Percentiles rank a stretch among this genome's conserved stretches.
Evolutionary conservation across 768 basidiomycete genomes (phyloP).

Genomic region (Galerina marginata): DNA sequence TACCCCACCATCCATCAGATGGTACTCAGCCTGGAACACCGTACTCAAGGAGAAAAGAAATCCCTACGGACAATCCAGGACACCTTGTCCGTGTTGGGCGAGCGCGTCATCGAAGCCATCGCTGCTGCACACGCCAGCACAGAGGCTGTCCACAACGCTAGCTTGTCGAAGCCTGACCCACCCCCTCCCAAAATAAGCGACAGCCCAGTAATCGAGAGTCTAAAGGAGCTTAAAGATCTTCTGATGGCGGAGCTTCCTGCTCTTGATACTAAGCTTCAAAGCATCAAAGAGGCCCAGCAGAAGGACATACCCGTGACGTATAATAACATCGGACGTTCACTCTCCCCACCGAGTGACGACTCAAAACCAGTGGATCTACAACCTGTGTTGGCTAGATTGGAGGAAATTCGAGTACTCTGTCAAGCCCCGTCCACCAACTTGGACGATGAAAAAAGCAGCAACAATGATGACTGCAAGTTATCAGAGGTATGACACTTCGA

Average conservation of each 20-base stretch:
- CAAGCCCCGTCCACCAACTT: not conserved
- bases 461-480: not conserved
- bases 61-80: slow-evolving; percentile 34
- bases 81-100: slow-evolving; percentile 26
- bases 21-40: slow-evolving; percentile 34
- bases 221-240: slow-evolving; percentile 46
- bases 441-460: not conserved
- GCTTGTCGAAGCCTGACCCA: not conserved
- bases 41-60: slow-evolving; percentile 29
- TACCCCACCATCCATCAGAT: slow-evolving; percentile 37
- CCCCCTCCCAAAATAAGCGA: not conserved
- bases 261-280: slow-evolving; percentile 35
- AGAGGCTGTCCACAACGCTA: slow-evolving; percentile 7
- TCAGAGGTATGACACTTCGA: slow-evolving; percentile 5
- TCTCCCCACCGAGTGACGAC: not conserved
- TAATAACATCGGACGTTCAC: slow-evolving; percentile 1
- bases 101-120: slow-evolving; percentile 14
- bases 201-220: slow-evolving; percentile 30
- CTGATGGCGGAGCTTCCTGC: slow-evolving; percentile 43
- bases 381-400: slow-evolving; percentile 24
- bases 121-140: not conserved
- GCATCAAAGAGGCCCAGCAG: slow-evolving; percentile 17
- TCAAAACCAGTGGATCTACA: slow-evolving; percentile 14
- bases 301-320: not conserved
- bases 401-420: slow-evolving; percentile 24